Conservation (phyloP, 352 stramenopile genomes). For the Globisporangium radiosum region DNA sequence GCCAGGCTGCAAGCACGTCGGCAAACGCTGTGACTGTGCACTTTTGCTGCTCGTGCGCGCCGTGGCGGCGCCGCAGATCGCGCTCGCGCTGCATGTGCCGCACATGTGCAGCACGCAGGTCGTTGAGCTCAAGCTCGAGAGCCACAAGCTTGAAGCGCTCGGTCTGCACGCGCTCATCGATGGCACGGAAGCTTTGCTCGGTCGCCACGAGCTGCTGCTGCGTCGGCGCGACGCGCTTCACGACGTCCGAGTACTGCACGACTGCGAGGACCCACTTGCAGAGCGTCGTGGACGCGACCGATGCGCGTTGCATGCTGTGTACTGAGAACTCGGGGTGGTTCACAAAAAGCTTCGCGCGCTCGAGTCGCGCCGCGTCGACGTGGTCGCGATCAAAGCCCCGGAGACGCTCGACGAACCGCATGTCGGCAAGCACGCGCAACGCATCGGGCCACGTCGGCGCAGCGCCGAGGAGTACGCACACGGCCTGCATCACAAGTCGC, state of each 20-base stretch:
- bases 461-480: slow-evolving; percentile 54
- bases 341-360: slow-evolving; percentile 48
- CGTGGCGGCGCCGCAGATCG: slow-evolving; percentile 47
- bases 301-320: slow-evolving; percentile 71
- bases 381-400: slow-evolving; percentile 52
- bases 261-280: slow-evolving; percentile 70
- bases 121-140: slow-evolving; percentile 42
- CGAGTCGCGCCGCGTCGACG: slow-evolving; percentile 35
- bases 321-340: slow-evolving; percentile 73
- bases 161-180: slow-evolving; percentile 29
- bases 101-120: slow-evolving; percentile 27
- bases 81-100: slow-evolving; percentile 28
- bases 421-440: slow-evolving; percentile 57
- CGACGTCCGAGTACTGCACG: slow-evolving; percentile 63
- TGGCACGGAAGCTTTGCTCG: slow-evolving; percentile 28
- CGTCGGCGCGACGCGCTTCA: slow-evolving; percentile 49
- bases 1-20: slow-evolving; percentile 33
- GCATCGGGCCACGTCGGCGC: slow-evolving; percentile 62
- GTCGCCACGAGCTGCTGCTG: slow-evolving; percentile 38
- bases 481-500: slow-evolving; percentile 68
- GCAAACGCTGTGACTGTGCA: slow-evolving; percentile 30
- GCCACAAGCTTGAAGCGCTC: slow-evolving; percentile 49
- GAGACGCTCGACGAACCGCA: slow-evolving; percentile 58
- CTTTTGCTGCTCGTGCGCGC: slow-evolving; percentile 37
- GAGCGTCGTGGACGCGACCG: slow-evolving; percentile 57